These are phyloP conservation scores for Microsporum audouinii DNA, from an alignment of 2,329 filamentous ascomycete genomes.

Conservation along the genomic window DNA sequence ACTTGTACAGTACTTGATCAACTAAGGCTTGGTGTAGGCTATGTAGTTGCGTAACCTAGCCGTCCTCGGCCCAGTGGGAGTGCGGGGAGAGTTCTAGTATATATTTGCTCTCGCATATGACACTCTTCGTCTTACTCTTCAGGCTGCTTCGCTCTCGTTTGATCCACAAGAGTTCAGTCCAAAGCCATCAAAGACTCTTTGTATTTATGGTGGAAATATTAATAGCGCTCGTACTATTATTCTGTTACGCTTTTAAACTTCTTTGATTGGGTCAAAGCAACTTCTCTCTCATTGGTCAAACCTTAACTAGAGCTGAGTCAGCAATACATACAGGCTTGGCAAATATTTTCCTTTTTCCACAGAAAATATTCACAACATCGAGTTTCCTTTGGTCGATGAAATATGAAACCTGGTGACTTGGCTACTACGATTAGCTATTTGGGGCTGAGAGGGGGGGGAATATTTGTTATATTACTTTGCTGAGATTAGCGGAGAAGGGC, in stretches of 20 bases:
- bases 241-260: neutral
- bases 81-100: neutral
- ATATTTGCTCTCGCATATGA: neutral
- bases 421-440: too few species aligned
- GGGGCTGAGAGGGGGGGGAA: too few species aligned
- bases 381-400: too few species aligned
- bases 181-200: too few species aligned
- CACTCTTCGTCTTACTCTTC: neutral
- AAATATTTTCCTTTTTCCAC: neutral
- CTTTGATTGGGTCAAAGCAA: neutral
- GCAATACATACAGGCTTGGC: neutral
- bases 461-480: too few species aligned
- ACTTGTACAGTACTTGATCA: neutral
- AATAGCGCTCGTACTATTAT: neutral
- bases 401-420: too few species aligned
- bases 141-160: neutral
- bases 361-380: too few species aligned
- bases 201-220: neutral
- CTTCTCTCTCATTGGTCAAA: neutral
- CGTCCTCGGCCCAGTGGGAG: neutral
- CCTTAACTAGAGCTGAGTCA: too few species aligned
- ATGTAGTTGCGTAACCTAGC: neutral
- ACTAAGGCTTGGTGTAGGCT: neutral
- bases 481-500: too few species aligned
- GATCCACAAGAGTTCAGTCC: too few species aligned